These are phyloP conservation scores for Tylopilus felleus DNA, from an alignment of 768 basidiomycete species.

Conservation along the genomic window DNA sequence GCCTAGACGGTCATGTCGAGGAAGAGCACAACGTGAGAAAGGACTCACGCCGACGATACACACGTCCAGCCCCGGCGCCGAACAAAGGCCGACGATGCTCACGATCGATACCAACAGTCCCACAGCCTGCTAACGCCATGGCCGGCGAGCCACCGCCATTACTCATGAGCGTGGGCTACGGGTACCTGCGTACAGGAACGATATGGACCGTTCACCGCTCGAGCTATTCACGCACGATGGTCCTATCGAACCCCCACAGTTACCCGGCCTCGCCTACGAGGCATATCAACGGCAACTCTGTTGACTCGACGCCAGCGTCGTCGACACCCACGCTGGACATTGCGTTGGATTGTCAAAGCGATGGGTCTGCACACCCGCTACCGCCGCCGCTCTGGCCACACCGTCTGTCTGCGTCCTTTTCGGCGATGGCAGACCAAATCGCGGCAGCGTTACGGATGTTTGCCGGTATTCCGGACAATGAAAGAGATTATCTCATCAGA, in stretches of 20 bases:
- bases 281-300: background rate
- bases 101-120: background rate
- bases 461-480: no score
- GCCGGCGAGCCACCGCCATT: background rate
- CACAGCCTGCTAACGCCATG: background rate
- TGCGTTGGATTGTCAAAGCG: slow-evolving; percentile 12
- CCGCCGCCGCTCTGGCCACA: slow-evolving; percentile 28
- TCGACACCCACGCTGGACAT: slow-evolving; percentile 20
- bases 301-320: slow-evolving; percentile 22
- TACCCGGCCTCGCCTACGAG: background rate
- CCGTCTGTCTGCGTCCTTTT: slow-evolving; percentile 37
- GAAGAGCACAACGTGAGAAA: no score
- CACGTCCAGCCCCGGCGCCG: background rate
- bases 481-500: no score
- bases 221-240: background rate
- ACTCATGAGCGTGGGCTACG: background rate
- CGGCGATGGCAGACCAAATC: slow-evolving; percentile 40
- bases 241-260: background rate
- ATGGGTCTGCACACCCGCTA: background rate
- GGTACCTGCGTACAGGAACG: background rate
- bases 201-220: background rate
- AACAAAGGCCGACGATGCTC: background rate
- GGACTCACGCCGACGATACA: no score
- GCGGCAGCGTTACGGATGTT: slow-evolving; percentile 36
- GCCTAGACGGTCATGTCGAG: no score